phyloP scores from a whole-genome alignment of 805 yeast genomes.

The Candida bentonensis region DNA sequence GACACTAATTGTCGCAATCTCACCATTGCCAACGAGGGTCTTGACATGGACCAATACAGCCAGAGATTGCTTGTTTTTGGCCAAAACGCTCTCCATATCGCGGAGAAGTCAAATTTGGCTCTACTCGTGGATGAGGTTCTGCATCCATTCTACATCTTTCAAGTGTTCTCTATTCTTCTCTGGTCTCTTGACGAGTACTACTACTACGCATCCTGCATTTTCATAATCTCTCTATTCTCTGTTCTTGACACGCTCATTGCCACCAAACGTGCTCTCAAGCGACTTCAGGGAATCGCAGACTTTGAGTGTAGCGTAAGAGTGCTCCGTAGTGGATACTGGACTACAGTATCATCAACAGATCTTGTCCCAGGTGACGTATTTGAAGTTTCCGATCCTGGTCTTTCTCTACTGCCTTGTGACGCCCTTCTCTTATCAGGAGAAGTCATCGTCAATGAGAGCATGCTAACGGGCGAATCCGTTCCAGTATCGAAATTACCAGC shows the following conservation, averaged over 20 bases:
- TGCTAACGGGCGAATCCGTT: slow-evolving; percentile 96
- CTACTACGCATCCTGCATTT: slow-evolving; percentile 88
- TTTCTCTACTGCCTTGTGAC: slow-evolving; percentile 73
- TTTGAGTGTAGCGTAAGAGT: slow-evolving; percentile 76
- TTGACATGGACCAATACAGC: slow-evolving; percentile 52
- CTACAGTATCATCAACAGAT: slow-evolving; percentile 56
- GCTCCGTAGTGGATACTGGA: slow-evolving; percentile 89
- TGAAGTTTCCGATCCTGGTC: slow-evolving; percentile 78
- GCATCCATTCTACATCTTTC: slow-evolving; percentile 93
- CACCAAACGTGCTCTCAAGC: slow-evolving; percentile 57
- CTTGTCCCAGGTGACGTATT: slow-evolving; percentile 93
- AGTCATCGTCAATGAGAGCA: slow-evolving; percentile 92
- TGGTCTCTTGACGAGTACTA: slow-evolving; percentile 91
- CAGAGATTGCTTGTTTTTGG: slow-evolving; percentile 69
- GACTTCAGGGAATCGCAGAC: slow-evolving; percentile 60
- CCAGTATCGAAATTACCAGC: slow-evolving; percentile 81
- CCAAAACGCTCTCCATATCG: slow-evolving; percentile 56
- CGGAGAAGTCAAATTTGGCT: slow-evolving; percentile 51
- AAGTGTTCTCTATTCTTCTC: slow-evolving; percentile 75
- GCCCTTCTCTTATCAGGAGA: slow-evolving; percentile 80
- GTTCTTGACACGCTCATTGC: slow-evolving; percentile 73
- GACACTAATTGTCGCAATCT: slow-evolving; percentile 63
- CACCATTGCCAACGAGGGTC: slow-evolving; percentile 41
- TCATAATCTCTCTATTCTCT: slow-evolving; percentile 70
- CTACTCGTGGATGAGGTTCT: slow-evolving; percentile 74